A percentile compares a stretch with the other conserved stretches of the same genome.
These are phyloP conservation scores for Acanthamoeba sp. DNA, from an alignment of 208 protist genomes.

Conservation along the genomic window DNA sequence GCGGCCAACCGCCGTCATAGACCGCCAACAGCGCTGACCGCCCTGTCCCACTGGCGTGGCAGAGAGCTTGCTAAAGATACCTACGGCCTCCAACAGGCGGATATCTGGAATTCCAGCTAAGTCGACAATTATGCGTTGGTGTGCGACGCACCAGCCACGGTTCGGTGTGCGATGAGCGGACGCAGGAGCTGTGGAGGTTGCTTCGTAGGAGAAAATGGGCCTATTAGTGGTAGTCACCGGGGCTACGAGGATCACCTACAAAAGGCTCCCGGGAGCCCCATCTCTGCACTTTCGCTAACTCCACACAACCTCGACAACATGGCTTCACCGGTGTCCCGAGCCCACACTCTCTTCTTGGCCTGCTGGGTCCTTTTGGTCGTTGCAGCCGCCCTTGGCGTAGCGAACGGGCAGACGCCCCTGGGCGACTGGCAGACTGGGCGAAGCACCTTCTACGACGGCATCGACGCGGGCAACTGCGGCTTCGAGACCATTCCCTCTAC, in stretches of 20 bases:
- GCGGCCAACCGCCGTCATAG: too few relatives aligned
- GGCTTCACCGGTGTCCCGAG: neutral
- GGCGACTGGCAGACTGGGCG: constrained; percentile 29
- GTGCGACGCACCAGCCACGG: neutral
- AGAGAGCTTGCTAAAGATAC: too few relatives aligned
- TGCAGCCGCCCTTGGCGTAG: neutral
- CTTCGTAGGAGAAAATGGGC: neutral
- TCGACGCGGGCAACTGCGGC: constrained; percentile 66
- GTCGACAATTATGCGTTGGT: neutral
- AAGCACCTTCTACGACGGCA: constrained; percentile 49
- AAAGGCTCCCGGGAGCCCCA: neutral
- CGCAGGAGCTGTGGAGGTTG: too few relatives aligned
- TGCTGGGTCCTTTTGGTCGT: neutral
- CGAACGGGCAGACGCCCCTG: neutral
- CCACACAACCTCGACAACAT: neutral
- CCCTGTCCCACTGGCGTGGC: too few relatives aligned
- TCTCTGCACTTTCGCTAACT: neutral
- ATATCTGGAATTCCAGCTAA: too few relatives aligned
- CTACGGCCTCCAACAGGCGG: too few relatives aligned
- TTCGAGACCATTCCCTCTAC: neutral
- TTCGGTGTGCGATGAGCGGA: neutral
- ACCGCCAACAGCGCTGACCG: too few relatives aligned
- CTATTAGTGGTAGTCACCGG: neutral
- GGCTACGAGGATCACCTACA: neutral
- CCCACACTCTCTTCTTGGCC: neutral